phyloP scores from a whole-genome alignment of 768 basidiomycete genomes.

The Pisolithus sp. region DNA sequence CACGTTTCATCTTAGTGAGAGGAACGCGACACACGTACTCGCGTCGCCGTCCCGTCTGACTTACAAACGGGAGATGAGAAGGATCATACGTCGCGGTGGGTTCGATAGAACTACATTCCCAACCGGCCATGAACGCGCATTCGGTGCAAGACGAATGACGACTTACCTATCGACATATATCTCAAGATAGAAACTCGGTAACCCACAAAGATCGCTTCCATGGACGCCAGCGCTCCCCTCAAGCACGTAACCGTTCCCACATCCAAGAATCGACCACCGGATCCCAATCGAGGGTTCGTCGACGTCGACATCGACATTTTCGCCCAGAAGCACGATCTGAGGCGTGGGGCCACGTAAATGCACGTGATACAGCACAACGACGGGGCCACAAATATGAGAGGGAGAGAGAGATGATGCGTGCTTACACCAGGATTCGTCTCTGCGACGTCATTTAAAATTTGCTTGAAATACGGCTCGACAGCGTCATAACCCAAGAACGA shows the following conservation, averaged over 20 bases:
- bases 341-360: too few relatives aligned
- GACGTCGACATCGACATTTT: slow-evolving; percentile 52
- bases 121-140: neutral
- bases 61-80: slow-evolving; percentile 36
- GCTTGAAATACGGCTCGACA: slow-evolving; percentile 36
- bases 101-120: slow-evolving; percentile 23
- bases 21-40: slow-evolving; percentile 26
- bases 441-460: slow-evolving; percentile 36
- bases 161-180: slow-evolving; percentile 48
- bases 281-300: slow-evolving; percentile 52
- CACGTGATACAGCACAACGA: too few relatives aligned
- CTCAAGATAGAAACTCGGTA: slow-evolving; percentile 36
- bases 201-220: slow-evolving; percentile 39
- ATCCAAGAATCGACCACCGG: slow-evolving; percentile 51
- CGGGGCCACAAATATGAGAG: too few relatives aligned
- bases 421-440: slow-evolving; percentile 41
- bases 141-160: neutral
- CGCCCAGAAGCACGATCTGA: slow-evolving; percentile 50
- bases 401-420: neutral
- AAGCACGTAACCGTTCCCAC: slow-evolving; percentile 41
- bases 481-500: slow-evolving; percentile 41
- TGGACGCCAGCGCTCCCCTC: slow-evolving; percentile 42
- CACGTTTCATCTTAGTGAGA: too few relatives aligned
- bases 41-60: slow-evolving; percentile 35
- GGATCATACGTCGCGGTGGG: slow-evolving; percentile 43